A percentile compares a stretch with the other conserved stretches of the same genome.
These are phyloP conservation scores for Suillus alpinus DNA, from an alignment of 768 basidiomycete genomes.

Conservation along the genomic window DNA sequence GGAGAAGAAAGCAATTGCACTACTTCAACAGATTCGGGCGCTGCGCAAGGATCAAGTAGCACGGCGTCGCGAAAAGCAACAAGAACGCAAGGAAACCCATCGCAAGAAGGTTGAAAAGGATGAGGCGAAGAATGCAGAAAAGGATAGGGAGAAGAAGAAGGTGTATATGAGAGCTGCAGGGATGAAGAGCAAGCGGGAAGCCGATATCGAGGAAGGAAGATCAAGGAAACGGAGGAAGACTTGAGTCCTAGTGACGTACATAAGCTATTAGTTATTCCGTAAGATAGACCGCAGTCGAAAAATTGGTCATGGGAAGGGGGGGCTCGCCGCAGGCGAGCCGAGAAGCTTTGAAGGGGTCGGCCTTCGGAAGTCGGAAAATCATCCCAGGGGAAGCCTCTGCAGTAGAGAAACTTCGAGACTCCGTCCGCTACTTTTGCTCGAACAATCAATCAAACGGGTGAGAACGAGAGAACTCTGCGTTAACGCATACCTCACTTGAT, in stretches of 20 bases:
- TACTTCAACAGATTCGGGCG: conserved; percentile 92
- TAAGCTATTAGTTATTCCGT: not conserved
- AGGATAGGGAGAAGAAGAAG: conserved; percentile 74
- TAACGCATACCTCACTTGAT: no score
- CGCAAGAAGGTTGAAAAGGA: conserved; percentile 73
- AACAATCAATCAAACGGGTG: no score
- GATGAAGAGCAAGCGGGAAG: conserved; percentile 67
- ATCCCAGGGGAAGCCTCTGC: no score
- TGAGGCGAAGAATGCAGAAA: conserved; percentile 58
- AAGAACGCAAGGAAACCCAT: conserved; percentile 66
- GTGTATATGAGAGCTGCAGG: conserved; percentile 72
- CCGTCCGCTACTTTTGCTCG: no score
- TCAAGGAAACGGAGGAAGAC: conserved; percentile 54
- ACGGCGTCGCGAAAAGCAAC: conserved; percentile 82
- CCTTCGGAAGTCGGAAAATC: no score
- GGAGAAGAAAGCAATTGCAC: conserved; percentile 87
- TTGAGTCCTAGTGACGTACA: conserved; percentile 1
- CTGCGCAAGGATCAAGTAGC: conserved; percentile 84
- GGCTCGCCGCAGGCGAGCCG: not conserved
- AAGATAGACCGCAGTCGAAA: no score
- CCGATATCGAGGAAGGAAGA: conserved; percentile 56
- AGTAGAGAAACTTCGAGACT: not conserved
- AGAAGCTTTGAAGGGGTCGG: no score
- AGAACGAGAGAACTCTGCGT: no score
- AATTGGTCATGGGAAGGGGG: no score